phyloP scores from a whole-genome alignment of 2,329 filamentous ascomycete species.

The Aspergillus flavus region DNA sequence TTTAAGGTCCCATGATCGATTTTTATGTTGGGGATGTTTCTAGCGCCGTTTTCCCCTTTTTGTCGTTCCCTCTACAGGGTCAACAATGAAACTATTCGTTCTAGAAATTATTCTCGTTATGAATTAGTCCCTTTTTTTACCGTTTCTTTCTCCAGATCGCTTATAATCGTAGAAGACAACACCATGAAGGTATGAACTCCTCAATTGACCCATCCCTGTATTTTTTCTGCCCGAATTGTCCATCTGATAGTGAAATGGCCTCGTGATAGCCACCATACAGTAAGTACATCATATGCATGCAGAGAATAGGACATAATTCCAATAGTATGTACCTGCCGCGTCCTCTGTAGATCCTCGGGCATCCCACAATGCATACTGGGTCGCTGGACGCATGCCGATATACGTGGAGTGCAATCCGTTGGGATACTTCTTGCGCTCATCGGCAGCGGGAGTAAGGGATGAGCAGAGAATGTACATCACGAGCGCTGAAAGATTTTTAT shows the following conservation, averaged over 20 bases:
- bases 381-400: neutral
- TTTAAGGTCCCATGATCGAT: slow-evolving; percentile 30
- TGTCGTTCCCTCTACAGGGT: neutral
- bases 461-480: neutral
- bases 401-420: slow-evolving; percentile 3
- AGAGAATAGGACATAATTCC: neutral
- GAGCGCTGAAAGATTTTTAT: neutral
- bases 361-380: neutral
- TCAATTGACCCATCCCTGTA: neutral
- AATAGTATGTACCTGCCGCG: neutral
- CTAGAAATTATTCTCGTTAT: neutral
- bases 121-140: neutral
- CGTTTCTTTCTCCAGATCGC: neutral
- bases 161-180: neutral
- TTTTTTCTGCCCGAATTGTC: neutral
- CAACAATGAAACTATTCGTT: neutral
- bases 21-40: slow-evolving; percentile 9
- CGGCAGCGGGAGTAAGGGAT: neutral
- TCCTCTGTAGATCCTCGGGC: slow-evolving; percentile 1
- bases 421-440: neutral
- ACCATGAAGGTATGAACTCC: no score
- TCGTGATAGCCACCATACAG: neutral
- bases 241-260: neutral
- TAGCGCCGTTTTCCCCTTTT: neutral
- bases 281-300: slow-evolving; percentile 5